Evolutionary conservation across 2,329 filamentous ascomycete species (phyloP), one percentile per base, ranked within the genome.

Genomic region (Hymenoscyphus fructigenus): DNA sequence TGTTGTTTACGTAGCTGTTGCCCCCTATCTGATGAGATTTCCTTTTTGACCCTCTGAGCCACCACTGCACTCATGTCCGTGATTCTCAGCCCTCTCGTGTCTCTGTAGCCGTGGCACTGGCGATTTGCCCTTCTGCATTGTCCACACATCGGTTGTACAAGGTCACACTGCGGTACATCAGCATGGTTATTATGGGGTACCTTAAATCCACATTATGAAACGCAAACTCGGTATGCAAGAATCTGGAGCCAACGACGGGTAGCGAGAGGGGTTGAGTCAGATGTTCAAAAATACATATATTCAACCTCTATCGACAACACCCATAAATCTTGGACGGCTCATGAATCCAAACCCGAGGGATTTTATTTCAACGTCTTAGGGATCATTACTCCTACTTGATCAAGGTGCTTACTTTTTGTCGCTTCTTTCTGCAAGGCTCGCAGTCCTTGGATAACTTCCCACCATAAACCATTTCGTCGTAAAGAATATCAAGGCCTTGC

Each of bases 371-470:
- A 7, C n/a, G 3, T 50, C 44, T 23, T 20, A 23, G n/a, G 10
- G n/a, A 59, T 36, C 7, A 14, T 14, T 36, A 36, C 34, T 12
- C 34, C 34, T 14, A 36, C 34, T 34, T n/a, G n/a, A n/a, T n/a
- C 34, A 36, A 36, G 34, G 7, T 36, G 12, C 2, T 12, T 36
- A 64, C 62, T 47, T 61, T 64, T 4, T 58, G 47, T 57, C 58
- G 60, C 12, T 58, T 23, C 14, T 14, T 32, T 23, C 62, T 57
- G 26, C 62, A 64, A 23, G 62, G 62, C 57, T 59, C 36, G 47
- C 62, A 64, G 14, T 58, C 57, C 62, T 64, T 64, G 17, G 62
- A 64, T 57, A 64, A 29, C 23, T 57, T 64, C 23, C 62, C 62
- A 26, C 62, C 62, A 58, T 64, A 64, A 32, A 64, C 62, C 62